Evolutionary conservation across 1,284 basidiomycete genomes (phyloP), one percentile per base, ranked within the genome.

Genomic region (Sanguinoderma infundibulare): DNA sequence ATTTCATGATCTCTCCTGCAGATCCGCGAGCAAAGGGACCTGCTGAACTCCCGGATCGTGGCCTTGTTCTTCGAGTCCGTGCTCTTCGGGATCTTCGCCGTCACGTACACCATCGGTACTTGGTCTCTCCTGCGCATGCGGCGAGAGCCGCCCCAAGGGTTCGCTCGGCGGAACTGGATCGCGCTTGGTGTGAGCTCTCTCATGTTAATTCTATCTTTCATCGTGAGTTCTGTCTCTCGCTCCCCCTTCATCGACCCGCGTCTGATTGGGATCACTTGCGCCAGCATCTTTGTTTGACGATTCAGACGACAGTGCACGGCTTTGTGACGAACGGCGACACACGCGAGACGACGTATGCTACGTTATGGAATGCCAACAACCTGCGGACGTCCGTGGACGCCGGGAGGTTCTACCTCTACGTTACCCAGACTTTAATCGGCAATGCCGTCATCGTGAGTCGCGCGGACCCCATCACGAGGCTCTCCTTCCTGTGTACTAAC

Each of bases 11-110:
- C 6, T 26, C 10, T 26, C 10, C 24, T 10, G 4, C 26, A 44
- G 42, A 44, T 14, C 12, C 24, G 7, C 10, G 26, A 14, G 24
- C 12, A 26, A 44, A 22, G 10, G 10, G 2, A 44, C 26, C 3
- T 44, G 14, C 42, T 44, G 22, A 44, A 44, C 42, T 44, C 42
- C 22, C 42, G 42, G 14, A 36, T 57, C 24, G 24, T 28, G 4
- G 56, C 32, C n/a, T 50, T 61, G 35, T 61, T 64, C 26, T 52
- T 64, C 32, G 63, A 64, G 51, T 59, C 63, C 9, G 28, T 64
- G 8, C 51, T 64, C 15, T 61, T 32, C 36, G 63, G 63, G 14
- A 58, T 42, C 28, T 59, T 62, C 54, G 26, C 53, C 30, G 55
- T 65, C 44, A 44, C 42, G 24, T 44, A 44, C 24, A 24, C 42